Evolutionary conservation across 441 rosid species (phyloP), one percentile per base, ranked within the genome.

Genomic region (Pelargonium australe): DNA sequence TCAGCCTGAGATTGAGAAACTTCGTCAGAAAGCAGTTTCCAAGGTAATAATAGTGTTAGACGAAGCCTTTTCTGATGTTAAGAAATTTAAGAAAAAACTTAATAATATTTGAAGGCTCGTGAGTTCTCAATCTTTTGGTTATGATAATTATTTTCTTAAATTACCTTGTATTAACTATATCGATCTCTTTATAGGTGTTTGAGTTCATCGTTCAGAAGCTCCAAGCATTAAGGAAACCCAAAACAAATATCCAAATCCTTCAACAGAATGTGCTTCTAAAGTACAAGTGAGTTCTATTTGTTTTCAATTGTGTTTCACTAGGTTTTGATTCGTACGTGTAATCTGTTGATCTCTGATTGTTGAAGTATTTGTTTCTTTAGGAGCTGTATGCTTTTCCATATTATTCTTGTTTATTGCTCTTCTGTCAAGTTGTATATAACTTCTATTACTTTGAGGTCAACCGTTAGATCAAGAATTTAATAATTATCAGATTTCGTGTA

Each of bases 161-260:
- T 40, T 40, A 7, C 8, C 44, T 7, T 40, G 44, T 40, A 40
- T 40, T 73, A 7, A 80, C 64, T 67, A 17, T 58, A 65, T 76
- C 25, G 47, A 53, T 40, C 23, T 49, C 64, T 73, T 66, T 72
- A 37, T 79, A 95, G 99, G 95, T 91, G 66, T 95, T 89, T 87
- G 99, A 95, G 72, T 92, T 95, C 84, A 88, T 92, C 70, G 95
- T 92, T 79, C 99, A 92, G 85, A 95, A 95, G 85, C 99, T 95
- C 68, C 80, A 90, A 77, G 97, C 99, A 25, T 78, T 95, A 76
- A 90, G 99, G 77, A 95, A 95, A 82, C 99, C 99, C 63, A 95
- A 95, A 87, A 95, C 99, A 73, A 95, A 95, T 78, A 90, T 95
- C 75, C 99, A 95, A 80, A 92, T 95, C 78, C 96, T 95, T 84